Percentiles rank a stretch among this genome's conserved stretches.
Conservation (phyloP, 2,329 filamentous ascomycete species). For the Paraphoma sp. region DNA sequence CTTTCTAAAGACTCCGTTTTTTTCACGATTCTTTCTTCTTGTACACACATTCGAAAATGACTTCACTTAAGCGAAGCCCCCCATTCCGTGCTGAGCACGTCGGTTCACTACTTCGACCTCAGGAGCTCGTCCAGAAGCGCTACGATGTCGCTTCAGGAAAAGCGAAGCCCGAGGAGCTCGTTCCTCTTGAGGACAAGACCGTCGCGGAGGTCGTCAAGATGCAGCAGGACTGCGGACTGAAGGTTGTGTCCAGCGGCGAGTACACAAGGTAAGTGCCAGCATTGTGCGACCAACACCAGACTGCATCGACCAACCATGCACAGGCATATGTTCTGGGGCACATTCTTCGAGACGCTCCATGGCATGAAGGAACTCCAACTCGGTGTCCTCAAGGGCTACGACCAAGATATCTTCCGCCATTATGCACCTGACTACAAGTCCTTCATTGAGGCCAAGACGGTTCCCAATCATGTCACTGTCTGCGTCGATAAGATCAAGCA, state of each 20-base stretch:
- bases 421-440: constrained; percentile 69
- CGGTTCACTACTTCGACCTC: constrained; percentile 72
- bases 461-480: constrained; percentile 62
- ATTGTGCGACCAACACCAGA: neutral
- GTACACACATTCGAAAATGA: constrained; percentile 39
- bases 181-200: constrained; percentile 67
- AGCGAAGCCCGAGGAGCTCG: constrained; percentile 55
- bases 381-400: constrained; percentile 52
- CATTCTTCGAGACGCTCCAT: constrained; percentile 62
- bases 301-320: constrained; percentile 13
- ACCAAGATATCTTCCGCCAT: constrained; percentile 61
- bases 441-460: constrained; percentile 64
- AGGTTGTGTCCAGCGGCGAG: constrained; percentile 72
- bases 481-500: constrained; percentile 66
- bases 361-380: constrained; percentile 61
- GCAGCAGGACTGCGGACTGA: constrained; percentile 69
- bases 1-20: neutral
- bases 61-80: constrained; percentile 49
- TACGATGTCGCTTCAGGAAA: constrained; percentile 59
- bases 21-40: constrained; percentile 3
- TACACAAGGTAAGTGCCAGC: constrained; percentile 53
- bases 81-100: constrained; percentile 77
- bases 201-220: constrained; percentile 70
- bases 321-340: constrained; percentile 63
- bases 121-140: constrained; percentile 66